A percentile compares a stretch with the other conserved stretches of the same genome.
phyloP scores from a whole-genome alignment of 768 basidiomycete species.

The Udeniomyces megalosporus region DNA sequence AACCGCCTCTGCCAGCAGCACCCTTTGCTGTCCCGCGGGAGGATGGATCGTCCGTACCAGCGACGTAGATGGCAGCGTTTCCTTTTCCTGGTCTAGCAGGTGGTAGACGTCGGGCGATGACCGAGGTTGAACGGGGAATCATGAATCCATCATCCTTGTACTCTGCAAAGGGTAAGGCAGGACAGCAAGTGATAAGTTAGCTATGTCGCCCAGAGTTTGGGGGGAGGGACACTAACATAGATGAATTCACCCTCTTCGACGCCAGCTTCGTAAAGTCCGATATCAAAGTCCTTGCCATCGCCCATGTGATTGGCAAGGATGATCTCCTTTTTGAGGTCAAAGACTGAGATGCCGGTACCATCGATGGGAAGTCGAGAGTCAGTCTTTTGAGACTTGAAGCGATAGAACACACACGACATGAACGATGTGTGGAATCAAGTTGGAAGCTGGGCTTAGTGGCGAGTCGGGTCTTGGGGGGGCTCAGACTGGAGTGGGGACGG shows the following conservation, averaged over 20 bases:
- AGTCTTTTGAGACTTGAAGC: conserved; percentile 86
- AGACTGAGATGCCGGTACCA: conserved; percentile 95
- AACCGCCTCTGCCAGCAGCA: not conserved
- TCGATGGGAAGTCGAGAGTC: conserved; percentile 95
- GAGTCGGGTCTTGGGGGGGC: too few relatives aligned
- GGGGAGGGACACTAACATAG: not conserved
- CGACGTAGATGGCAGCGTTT: conserved; percentile 59
- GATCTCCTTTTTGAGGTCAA: conserved; percentile 97
- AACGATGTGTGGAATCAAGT: too few relatives aligned
- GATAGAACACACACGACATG: conserved; percentile 84
- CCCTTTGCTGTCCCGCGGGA: conserved; percentile 19
- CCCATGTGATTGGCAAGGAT: conserved; percentile 82
- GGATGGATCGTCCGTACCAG: conserved; percentile 24
- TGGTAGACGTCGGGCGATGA: conserved; percentile 81
- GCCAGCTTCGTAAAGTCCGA: conserved; percentile 65
- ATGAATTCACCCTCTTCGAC: conserved; percentile 66
- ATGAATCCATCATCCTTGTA: conserved; percentile 80
- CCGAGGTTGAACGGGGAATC: conserved; percentile 86
- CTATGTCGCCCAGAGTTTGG: not conserved
- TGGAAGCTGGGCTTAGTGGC: too few relatives aligned
- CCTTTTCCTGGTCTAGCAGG: conserved; percentile 65
- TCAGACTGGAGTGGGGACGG: too few relatives aligned
- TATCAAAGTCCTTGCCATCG: conserved; percentile 84
- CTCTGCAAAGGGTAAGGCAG: conserved; percentile 36
- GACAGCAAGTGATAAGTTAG: not conserved